Conservation (phyloP, 805 yeast genomes). For the Kodamaea sagamina region DNA sequence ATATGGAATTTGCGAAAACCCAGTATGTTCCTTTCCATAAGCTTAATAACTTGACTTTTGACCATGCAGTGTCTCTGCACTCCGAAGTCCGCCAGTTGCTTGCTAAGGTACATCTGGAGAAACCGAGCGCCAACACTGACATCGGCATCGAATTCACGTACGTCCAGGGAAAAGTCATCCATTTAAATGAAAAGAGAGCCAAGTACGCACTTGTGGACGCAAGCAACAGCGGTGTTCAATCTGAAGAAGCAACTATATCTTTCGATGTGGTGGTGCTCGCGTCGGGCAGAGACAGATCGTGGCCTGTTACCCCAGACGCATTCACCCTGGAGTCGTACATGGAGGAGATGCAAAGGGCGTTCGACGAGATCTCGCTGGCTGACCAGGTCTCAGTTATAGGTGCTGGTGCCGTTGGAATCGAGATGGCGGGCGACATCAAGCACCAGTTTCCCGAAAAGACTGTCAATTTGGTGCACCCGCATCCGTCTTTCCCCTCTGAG, state of each 20-base stretch:
- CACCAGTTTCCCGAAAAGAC: slow-evolving; percentile 31
- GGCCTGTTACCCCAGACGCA: slow-evolving; percentile 58
- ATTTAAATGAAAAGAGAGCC: slow-evolving; percentile 19
- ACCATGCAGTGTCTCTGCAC: slow-evolving; percentile 29
- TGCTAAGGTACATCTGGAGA: slow-evolving; percentile 2
- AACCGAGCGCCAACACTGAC: slow-evolving; percentile 14
- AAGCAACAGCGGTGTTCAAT: neutral
- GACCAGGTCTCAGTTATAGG: slow-evolving; percentile 45
- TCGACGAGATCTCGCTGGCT: slow-evolving; percentile 32
- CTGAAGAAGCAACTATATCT: slow-evolving; percentile 17
- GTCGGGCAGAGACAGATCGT: slow-evolving; percentile 51
- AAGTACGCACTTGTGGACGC: slow-evolving; percentile 12
- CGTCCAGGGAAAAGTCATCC: slow-evolving; percentile 35
- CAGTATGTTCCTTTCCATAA: slow-evolving; percentile 37
- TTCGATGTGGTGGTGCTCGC: slow-evolving; percentile 53
- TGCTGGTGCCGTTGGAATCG: slow-evolving; percentile 48
- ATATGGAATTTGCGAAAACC: slow-evolving; percentile 38
- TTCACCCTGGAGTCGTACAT: slow-evolving; percentile 36
- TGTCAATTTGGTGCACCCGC: slow-evolving; percentile 43
- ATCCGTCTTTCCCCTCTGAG: slow-evolving; percentile 39
- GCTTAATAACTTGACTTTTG: slow-evolving; percentile 31
- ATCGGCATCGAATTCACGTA: slow-evolving; percentile 26
- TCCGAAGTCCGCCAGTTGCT: slow-evolving; percentile 15
- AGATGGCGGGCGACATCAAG: slow-evolving; percentile 44
- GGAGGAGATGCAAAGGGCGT: slow-evolving; percentile 43